Evolutionary conservation across 139 green algal species (phyloP).

Genomic region (Coccomyxa sp.): DNA sequence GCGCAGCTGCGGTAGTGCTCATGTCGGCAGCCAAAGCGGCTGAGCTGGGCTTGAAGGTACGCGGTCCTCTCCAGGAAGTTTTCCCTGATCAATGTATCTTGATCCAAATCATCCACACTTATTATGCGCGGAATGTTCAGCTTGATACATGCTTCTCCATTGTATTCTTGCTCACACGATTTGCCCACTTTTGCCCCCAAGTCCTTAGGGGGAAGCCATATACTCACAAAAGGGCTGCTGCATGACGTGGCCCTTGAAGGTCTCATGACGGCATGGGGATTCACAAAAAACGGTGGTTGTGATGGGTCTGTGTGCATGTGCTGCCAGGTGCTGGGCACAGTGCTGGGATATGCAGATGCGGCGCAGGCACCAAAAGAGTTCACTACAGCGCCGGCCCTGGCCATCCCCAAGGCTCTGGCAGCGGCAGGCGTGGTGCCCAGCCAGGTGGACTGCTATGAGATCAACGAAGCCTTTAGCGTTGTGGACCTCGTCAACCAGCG

Average conservation of each 20-base stretch:
- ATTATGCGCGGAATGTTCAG: no score
- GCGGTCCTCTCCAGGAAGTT: neutral
- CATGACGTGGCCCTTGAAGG: no score
- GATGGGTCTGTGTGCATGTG: no score
- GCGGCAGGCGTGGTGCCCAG: conserved; percentile 27
- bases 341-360: conserved; percentile 71
- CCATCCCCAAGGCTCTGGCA: conserved; percentile 58
- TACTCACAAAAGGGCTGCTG: no score
- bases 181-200: no score
- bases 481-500: conserved; percentile 66
- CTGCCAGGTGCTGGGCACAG: conserved; percentile 46
- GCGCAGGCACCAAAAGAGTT: conserved; percentile 70
- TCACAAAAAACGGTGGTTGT: no score
- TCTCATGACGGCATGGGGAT: no score
- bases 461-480: conserved; percentile 94
- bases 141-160: no score
- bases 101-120: no score
- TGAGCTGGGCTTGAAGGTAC: conserved; percentile 34
- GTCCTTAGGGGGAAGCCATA: no score
- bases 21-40: conserved; percentile 31
- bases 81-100: neutral
- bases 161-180: no score
- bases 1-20: conserved; percentile 83
- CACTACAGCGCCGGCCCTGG: conserved; percentile 73
- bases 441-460: conserved; percentile 59